A percentile compares a stretch with the other conserved stretches of the same genome.
Evolutionary conservation across 495 filamentous ascomycete species (phyloP).

Genomic region (Penicillium arizonense): DNA sequence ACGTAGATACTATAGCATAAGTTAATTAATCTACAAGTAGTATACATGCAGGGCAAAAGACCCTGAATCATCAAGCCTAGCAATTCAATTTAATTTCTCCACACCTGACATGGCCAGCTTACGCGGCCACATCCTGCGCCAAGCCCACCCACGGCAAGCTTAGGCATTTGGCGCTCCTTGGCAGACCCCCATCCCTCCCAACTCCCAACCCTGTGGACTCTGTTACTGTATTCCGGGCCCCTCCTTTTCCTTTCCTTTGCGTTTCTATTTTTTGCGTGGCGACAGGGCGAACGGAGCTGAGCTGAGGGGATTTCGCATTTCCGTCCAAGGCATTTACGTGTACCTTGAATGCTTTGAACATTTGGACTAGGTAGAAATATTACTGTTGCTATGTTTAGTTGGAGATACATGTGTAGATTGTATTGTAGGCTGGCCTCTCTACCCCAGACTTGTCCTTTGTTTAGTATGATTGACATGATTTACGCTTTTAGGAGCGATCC

Average conservation of each 20-base stretch:
- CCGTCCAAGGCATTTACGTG: no score
- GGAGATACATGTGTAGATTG: background rate
- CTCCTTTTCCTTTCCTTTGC: conserved; percentile 2
- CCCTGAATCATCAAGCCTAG: conserved; percentile 7
- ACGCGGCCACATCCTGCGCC: conserved; percentile 29
- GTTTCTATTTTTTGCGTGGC: conserved; percentile 11
- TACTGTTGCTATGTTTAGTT: background rate
- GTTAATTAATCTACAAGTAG: no score
- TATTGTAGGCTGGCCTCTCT: background rate
- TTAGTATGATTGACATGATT: conserved; percentile 27
- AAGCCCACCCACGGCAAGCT: conserved; percentile 26
- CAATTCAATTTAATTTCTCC: background rate
- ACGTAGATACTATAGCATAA: no score
- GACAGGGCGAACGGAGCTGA: background rate
- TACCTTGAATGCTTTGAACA: background rate
- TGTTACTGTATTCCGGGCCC: background rate
- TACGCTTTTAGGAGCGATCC: conserved; percentile 23
- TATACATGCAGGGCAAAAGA: no score
- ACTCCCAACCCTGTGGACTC: background rate
- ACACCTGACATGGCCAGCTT: conserved; percentile 26
- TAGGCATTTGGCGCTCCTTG: conserved; percentile 31
- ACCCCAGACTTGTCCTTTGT: conserved; percentile 14
- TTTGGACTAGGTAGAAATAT: background rate
- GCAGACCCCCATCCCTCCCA: conserved; percentile 1
- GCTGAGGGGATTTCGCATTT: background rate